phyloP scores from a whole-genome alignment of 2,329 filamentous ascomycete species.

The Fusarium chaquense region DNA sequence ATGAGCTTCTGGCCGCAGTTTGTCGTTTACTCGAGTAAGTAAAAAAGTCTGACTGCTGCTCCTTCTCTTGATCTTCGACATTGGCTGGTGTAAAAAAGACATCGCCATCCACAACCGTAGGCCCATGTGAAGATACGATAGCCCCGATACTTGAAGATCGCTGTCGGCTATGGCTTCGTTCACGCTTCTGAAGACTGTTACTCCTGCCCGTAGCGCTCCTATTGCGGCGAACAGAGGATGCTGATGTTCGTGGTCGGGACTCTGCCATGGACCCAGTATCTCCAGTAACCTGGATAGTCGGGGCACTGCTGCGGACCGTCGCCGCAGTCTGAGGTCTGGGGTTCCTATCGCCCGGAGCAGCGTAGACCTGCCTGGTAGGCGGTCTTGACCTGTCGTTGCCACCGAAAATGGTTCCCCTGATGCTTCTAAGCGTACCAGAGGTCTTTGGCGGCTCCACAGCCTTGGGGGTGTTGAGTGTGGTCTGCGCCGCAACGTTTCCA shows the following conservation, averaged over 20 bases:
- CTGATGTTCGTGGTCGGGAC: conserved; percentile 52
- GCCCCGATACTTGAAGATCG: conserved; percentile 60
- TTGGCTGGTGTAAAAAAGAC: conserved; percentile 61
- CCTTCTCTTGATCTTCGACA: conserved; percentile 53
- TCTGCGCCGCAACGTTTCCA: conserved; percentile 64
- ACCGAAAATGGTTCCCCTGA: conserved; percentile 84
- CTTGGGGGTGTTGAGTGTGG: conserved; percentile 56
- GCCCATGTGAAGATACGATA: conserved; percentile 48
- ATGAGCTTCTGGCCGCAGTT: conserved; percentile 54
- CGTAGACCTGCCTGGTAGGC: conserved; percentile 57
- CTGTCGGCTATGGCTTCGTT: conserved; percentile 62
- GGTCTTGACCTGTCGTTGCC: conserved; percentile 61
- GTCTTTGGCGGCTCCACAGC: conserved; percentile 74
- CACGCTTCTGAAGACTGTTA: conserved; percentile 66
- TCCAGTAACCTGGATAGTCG: conserved; percentile 81
- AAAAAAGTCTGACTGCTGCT: conserved; percentile 59
- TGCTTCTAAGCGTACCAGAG: conserved; percentile 75
- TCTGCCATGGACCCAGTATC: conserved; percentile 63
- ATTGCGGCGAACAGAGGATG: conserved; percentile 48
- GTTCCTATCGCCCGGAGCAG: conserved; percentile 54
- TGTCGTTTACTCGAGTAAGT: conserved; percentile 57
- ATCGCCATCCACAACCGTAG: conserved; percentile 64
- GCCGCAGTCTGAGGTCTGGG: conserved; percentile 57
- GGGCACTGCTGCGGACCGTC: conserved; percentile 62
- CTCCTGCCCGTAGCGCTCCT: conserved; percentile 63